phyloP scores from a whole-genome alignment of 345 rosid species.

The Pelargonium nanum region DNA sequence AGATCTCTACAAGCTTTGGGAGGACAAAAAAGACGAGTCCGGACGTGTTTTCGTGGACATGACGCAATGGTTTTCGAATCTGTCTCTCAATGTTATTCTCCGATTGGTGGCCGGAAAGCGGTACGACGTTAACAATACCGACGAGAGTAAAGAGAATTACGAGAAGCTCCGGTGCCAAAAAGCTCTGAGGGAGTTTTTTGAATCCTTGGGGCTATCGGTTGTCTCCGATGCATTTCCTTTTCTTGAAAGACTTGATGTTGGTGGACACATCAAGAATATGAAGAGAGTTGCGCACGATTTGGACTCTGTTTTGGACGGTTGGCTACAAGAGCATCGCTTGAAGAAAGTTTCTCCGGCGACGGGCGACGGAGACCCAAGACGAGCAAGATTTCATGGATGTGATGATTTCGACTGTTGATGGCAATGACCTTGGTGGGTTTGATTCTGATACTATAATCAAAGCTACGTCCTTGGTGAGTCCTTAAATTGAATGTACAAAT shows the following conservation, averaged over 20 bases:
- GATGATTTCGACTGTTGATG: not conserved
- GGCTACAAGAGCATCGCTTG: slow-evolving; percentile 17
- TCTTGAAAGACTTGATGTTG: slow-evolving; percentile 29
- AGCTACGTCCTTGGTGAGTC: slow-evolving; percentile 24
- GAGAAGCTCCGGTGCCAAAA: slow-evolving; percentile 1
- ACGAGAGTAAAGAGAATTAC: not conserved
- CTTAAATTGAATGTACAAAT: not conserved
- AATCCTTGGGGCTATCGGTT: slow-evolving; percentile 11
- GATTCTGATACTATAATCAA: slow-evolving; percentile 22
- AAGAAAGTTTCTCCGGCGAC: no score
- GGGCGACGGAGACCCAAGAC: no score
- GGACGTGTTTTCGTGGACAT: slow-evolving; percentile 16
- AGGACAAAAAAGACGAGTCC: not conserved
- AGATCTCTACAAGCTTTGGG: slow-evolving; percentile 14
- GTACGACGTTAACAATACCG: not conserved
- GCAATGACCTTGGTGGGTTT: slow-evolving; percentile 3
- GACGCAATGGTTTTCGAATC: slow-evolving; percentile 22
- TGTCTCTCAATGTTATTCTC: slow-evolving; percentile 21
- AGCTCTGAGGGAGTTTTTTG: slow-evolving; percentile 14
- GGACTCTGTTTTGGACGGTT: slow-evolving; percentile 14
- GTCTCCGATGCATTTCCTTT: slow-evolving; percentile 23
- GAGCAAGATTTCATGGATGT: no score
- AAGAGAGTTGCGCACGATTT: slow-evolving; percentile 13
- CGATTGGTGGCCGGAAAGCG: slow-evolving; percentile 22
- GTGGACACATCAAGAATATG: slow-evolving; percentile 21